Evolutionary conservation across 441 rosid species (phyloP).

Genomic region (Erodium chrysanthum): DNA sequence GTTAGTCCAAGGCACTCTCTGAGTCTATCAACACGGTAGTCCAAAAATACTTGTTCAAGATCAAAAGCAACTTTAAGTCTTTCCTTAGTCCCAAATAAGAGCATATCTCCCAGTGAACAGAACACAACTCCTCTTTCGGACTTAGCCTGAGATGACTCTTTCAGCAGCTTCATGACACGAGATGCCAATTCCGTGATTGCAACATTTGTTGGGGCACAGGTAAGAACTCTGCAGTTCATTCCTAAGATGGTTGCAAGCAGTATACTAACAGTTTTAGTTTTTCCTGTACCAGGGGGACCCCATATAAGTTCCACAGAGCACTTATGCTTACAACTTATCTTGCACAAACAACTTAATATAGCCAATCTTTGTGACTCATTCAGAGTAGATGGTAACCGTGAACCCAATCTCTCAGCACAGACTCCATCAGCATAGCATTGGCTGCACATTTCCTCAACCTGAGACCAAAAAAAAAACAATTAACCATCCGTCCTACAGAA

Average conservation of each 20-base stretch:
- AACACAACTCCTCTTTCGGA: slow-evolving; percentile 11
- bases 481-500: too few relatives aligned
- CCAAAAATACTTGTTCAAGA: slow-evolving; percentile 32
- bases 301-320: slow-evolving; percentile 35
- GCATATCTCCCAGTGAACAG: slow-evolving; percentile 31
- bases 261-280: slow-evolving; percentile 33
- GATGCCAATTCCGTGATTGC: slow-evolving; percentile 44
- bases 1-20: slow-evolving; percentile 23
- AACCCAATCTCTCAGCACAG: not conserved
- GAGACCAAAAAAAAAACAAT: not conserved
- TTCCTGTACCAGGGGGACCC: slow-evolving; percentile 74
- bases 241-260: slow-evolving; percentile 29
- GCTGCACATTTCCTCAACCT: slow-evolving; percentile 1
- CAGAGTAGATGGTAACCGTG: slow-evolving; percentile 6
- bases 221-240: slow-evolving; percentile 36
- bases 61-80: slow-evolving; percentile 30
- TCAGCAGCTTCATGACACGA: slow-evolving; percentile 30
- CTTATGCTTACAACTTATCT: slow-evolving; percentile 5
- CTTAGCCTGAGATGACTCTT: slow-evolving; percentile 14
- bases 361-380: slow-evolving; percentile 13
- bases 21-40: slow-evolving; percentile 33
- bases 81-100: slow-evolving; percentile 37
- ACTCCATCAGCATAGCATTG: not conserved
- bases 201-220: slow-evolving; percentile 51
- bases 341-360: slow-evolving; percentile 1